Evolutionary conservation across 139 green algal species (phyloP), one percentile per base, ranked within the genome.

Genomic region (Chlamydomonas asymmetrica): DNA sequence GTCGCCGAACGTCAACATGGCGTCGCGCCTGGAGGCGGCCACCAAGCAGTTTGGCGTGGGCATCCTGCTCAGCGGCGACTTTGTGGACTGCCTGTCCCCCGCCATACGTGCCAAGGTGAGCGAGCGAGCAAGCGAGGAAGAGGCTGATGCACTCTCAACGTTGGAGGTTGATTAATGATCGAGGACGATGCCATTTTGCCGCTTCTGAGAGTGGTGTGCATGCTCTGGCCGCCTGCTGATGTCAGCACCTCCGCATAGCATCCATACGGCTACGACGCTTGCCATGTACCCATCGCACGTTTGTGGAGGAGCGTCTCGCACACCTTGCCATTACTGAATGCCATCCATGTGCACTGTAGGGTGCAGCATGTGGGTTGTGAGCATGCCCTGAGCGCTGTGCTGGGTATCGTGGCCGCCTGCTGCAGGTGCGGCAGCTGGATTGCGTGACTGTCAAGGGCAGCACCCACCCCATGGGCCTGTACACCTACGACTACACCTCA

Each of bases 1-100:
- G 40, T 97, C 91, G 2, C 95, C 95, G 40, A 96, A 98, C 80
- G 95, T 99, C 57, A 99, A 99, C 90, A 97, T 99, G 88, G 93
- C 95, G 5, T 91, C 89, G 13, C 84, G 95, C 10, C 88, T 99
- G 65, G 95, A 99, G 78, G 93, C 94, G 0, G 94, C 94, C 67
- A 98, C 94, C 32, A 98, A 97, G 86, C 93, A 98, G 90, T 99
- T 97, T 76, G 85, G 91, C 23, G 83, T 87, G 39, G 74, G 85
- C 43, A 80, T 99, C 39, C 89, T 99, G 61, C 75, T 98, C 63
- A 91, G 52, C 4, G 60, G 68, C 34, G 74, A 84, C 48, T 97
- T 98, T 72, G 90, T 91, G 25, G 64, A 80, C 66, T 90, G 91
- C 63, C 82, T 95, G 16, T 90, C 82, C 22, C 68, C 70, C 25